Base-by-base conservation (phyloP, 257 asterid genomes). In the Plectranthus barbatus region DNA sequence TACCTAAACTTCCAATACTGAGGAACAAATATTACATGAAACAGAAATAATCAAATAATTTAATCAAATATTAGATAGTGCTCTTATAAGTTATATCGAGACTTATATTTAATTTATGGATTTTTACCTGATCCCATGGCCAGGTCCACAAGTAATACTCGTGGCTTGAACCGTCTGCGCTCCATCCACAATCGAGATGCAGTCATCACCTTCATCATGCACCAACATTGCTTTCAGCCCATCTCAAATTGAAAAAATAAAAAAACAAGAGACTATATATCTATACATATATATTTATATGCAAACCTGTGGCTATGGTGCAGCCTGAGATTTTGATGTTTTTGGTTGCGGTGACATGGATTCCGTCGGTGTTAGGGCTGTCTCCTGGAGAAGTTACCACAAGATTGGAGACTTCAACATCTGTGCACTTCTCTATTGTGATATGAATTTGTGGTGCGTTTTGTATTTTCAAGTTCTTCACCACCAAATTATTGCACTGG, bases 351-450 rank as follows among this genome's bases (percentile, higher is more conserved):
- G 89, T 59, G 15, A 91, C 64, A 71, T 91, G 96, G 17, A 91
- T 88, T 46, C 96, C 98, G 58, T 91, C 98, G 6, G 98, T 91
- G 33, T 91, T 91, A 11, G 98, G 96, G 59, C 94, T 86, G 7
- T 41, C 53, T 67, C 48, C 82, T 0, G 98, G 96, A 29, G 95
- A 52, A 14, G 17, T 73, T 56, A 91, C 85, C 6, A 19, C 62
- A 9, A 86, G 71, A 15, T 80, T 76, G 3, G 88, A 79, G 26
- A 77, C 94, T 14, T 56, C 56, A 12, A 86, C 91, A 60, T 72
- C 68, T 8, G 2, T 36, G 23, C 94, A 86, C 61, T 26, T 59
- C 45, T 85, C 85, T 47, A 91, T 71, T 1, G 85, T 66, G 33
- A 84, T 7, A 64, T 91, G 91, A n/a, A 88, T 84, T 74, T 88